Percentiles rank a stretch among this genome's conserved stretches.
Conservation (phyloP, 495 filamentous ascomycete genomes). For the Choiromyces venosus region DNA sequence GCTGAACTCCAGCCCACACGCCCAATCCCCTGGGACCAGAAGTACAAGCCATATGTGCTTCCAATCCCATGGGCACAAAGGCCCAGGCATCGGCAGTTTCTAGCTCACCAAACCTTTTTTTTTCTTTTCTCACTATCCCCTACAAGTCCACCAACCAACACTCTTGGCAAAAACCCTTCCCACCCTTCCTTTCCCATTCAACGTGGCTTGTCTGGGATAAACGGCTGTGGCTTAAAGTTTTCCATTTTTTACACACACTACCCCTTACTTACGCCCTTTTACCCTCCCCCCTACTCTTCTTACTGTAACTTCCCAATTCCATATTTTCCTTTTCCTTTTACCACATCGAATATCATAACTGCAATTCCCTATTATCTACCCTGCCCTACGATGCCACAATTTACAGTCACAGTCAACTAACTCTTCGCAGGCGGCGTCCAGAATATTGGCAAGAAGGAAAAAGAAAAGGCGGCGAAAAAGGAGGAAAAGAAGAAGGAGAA, state of each 20-base stretch:
- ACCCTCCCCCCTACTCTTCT: background rate
- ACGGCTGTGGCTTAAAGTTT: slow-evolving; percentile 1
- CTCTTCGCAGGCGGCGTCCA: slow-evolving; percentile 51
- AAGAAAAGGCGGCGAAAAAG: slow-evolving; percentile 51
- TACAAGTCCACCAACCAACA: background rate
- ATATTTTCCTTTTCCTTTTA: background rate
- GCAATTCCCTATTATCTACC: background rate
- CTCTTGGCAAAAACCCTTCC: background rate
- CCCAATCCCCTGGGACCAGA: slow-evolving; percentile 6
- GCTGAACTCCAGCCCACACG: slow-evolving; percentile 1
- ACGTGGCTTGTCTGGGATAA: slow-evolving; percentile 16
- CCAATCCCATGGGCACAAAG: slow-evolving; percentile 9
- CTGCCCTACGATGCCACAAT: too few species aligned
- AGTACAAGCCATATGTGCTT: slow-evolving; percentile 36
- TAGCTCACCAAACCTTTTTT: background rate
- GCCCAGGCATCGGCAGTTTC: too few species aligned
- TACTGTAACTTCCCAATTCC: background rate
- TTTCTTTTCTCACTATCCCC: background rate
- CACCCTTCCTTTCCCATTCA: background rate
- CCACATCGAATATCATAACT: slow-evolving; percentile 9
- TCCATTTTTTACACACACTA: background rate
- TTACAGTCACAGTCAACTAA: too few species aligned
- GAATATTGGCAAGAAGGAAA: slow-evolving; percentile 49
- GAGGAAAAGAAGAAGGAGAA: slow-evolving; percentile 51
- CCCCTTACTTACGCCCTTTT: too few species aligned